phyloP scores from a whole-genome alignment of 257 asterid species.

The Solanum etuberosum region DNA sequence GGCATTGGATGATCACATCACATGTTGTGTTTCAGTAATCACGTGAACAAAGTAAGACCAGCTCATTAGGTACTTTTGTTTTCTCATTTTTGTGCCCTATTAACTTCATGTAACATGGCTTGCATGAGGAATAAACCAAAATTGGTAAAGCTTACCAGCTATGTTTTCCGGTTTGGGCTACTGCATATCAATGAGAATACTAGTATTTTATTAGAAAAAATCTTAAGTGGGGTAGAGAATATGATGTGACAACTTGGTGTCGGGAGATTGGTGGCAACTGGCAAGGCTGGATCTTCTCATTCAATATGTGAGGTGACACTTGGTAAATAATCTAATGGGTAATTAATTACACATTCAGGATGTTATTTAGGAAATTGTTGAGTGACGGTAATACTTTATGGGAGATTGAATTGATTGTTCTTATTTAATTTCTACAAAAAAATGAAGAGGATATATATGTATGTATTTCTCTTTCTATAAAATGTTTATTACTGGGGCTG shows the following conservation, averaged over 20 bases:
- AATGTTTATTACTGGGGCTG: background rate
- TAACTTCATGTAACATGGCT: slow-evolving; percentile 10
- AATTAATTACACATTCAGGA: background rate
- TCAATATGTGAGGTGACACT: background rate
- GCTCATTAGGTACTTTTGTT: background rate
- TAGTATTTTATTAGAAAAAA: background rate
- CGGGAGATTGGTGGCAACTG: background rate
- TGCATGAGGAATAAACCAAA: background rate
- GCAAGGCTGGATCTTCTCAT: background rate
- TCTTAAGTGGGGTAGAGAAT: background rate
- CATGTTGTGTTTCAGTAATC: slow-evolving; percentile 8
- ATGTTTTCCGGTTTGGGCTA: background rate
- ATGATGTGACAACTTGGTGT: background rate
- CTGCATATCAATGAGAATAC: background rate
- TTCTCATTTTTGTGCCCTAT: background rate
- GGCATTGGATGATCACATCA: slow-evolving; percentile 9
- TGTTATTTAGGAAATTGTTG: background rate
- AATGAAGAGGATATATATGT: background rate
- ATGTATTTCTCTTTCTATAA: background rate
- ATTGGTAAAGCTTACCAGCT: background rate
- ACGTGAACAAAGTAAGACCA: background rate
- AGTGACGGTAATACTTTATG: background rate
- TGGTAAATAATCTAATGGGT: background rate
- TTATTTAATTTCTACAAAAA: background rate
- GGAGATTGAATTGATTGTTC: background rate